Conservation (phyloP, 2,329 filamentous ascomycete genomes). For the Colletotrichum filicis region DNA sequence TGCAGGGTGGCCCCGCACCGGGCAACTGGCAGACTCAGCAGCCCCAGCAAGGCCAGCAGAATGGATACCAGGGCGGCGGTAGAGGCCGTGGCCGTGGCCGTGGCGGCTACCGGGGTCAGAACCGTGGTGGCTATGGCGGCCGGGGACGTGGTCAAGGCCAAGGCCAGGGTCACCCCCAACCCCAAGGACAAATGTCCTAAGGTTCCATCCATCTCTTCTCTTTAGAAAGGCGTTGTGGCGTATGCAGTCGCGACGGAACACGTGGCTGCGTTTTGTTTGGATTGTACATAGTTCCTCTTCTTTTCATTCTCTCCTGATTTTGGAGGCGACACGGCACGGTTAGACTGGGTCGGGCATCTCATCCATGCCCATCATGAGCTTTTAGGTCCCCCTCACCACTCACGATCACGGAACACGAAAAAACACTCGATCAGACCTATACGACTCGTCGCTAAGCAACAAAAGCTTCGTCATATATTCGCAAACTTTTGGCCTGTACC, state of each 20-base stretch:
- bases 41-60: constrained; percentile 41
- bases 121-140: constrained; percentile 25
- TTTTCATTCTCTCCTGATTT: constrained; percentile 16
- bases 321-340: constrained; percentile 29
- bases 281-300: constrained; percentile 38
- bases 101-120: constrained; percentile 37
- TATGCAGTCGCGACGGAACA: constrained; percentile 23
- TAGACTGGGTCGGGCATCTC: constrained; percentile 34
- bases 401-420: constrained; percentile 33
- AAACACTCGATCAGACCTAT: constrained; percentile 24
- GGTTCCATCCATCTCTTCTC: constrained; percentile 39
- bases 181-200: constrained; percentile 42
- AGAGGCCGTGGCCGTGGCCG: constrained; percentile 41
- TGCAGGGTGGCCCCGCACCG: constrained; percentile 40
- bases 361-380: constrained; percentile 22
- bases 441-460: constrained; percentile 24
- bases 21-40: constrained; percentile 44
- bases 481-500: constrained; percentile 35
- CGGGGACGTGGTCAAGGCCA: constrained; percentile 31
- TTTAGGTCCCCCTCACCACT: constrained; percentile 15
- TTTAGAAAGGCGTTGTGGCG: constrained; percentile 34
- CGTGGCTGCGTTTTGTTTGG: constrained; percentile 33
- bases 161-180: constrained; percentile 36
- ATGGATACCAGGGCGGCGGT: constrained; percentile 46
- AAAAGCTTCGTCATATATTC: constrained; percentile 35